Percentiles rank a stretch among this genome's conserved stretches.
Conservation (phyloP, 192 early-diverging fungal species). For the Linnemannia schmuckeri region DNA sequence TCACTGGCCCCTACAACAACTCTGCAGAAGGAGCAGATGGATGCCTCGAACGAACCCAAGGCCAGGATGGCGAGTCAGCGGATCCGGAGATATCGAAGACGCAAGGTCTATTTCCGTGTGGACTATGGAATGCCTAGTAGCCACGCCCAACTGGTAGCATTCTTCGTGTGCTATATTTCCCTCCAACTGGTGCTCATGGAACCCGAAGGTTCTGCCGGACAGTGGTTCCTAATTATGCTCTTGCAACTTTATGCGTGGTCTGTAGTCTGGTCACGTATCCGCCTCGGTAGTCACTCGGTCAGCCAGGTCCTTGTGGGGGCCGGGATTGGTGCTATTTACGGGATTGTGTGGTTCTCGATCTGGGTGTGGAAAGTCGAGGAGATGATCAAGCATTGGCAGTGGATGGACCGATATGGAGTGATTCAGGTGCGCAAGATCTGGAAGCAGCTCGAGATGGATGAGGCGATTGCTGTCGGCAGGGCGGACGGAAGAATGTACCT, state of each 20-base stretch:
- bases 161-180: constrained; percentile 70
- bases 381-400: constrained; percentile 57
- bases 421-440: constrained; percentile 55
- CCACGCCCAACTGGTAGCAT: constrained; percentile 78
- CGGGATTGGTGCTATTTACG: constrained; percentile 40
- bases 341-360: constrained; percentile 53
- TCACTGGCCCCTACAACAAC: constrained; percentile 40
- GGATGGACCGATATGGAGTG: constrained; percentile 55
- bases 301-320: constrained; percentile 58
- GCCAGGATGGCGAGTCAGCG: constrained; percentile 17
- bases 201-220: constrained; percentile 41
- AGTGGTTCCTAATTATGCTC: constrained; percentile 55
- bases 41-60: constrained; percentile 38
- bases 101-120: constrained; percentile 42
- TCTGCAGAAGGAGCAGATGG: constrained; percentile 41
- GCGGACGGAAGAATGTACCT: constrained; percentile 48
- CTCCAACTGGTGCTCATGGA: constrained; percentile 54
- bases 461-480: constrained; percentile 31
- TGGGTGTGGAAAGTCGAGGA: constrained; percentile 55
- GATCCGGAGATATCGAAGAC: constrained; percentile 42
- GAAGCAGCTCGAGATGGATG: constrained; percentile 51
- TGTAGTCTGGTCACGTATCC: constrained; percentile 60
- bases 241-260: constrained; percentile 52
- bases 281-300: constrained; percentile 49
- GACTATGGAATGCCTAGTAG: constrained; percentile 84